Percentiles rank a stretch among this genome's conserved stretches.
Evolutionary conservation across 2,329 filamentous ascomycete genomes (phyloP).

Genomic region (Madurella fahalii): DNA sequence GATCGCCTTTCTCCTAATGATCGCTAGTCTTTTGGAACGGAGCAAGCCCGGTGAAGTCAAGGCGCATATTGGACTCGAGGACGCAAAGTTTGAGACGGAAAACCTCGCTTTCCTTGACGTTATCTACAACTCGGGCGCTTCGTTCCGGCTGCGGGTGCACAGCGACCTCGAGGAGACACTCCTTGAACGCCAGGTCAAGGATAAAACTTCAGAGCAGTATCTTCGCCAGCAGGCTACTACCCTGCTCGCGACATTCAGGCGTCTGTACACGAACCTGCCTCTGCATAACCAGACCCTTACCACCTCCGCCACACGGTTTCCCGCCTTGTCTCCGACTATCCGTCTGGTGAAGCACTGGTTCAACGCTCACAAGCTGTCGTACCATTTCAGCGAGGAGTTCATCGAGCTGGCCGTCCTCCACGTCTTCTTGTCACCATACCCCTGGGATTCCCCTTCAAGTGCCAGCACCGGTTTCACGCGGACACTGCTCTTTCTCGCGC

Average conservation of each 20-base stretch:
- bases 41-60: slow-evolving; percentile 53
- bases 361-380: slow-evolving; percentile 70
- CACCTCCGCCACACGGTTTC: slow-evolving; percentile 75
- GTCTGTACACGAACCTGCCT: slow-evolving; percentile 66
- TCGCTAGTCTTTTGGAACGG: slow-evolving; percentile 66
- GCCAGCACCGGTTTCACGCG: slow-evolving; percentile 76
- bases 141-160: slow-evolving; percentile 82
- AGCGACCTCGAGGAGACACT: slow-evolving; percentile 82
- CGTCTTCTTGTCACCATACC: slow-evolving; percentile 75
- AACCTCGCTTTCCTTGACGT: slow-evolving; percentile 84
- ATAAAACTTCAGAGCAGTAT: slow-evolving; percentile 63
- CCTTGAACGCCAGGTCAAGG: slow-evolving; percentile 72
- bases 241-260: slow-evolving; percentile 67
- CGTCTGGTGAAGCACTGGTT: slow-evolving; percentile 90
- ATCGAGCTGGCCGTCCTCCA: slow-evolving; percentile 78
- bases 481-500: slow-evolving; percentile 71
- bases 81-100: slow-evolving; percentile 60
- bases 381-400: slow-evolving; percentile 73
- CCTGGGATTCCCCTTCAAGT: slow-evolving; percentile 74
- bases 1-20: slow-evolving; percentile 77
- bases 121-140: slow-evolving; percentile 63
- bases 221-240: slow-evolving; percentile 65
- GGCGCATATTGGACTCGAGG: slow-evolving; percentile 76
- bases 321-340: slow-evolving; percentile 75
- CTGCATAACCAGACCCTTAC: slow-evolving; percentile 78